Evolutionary conservation across 2,329 filamentous ascomycete species (phyloP), one percentile per base, ranked within the genome.

Genomic region (Xylariaceae sp.): DNA sequence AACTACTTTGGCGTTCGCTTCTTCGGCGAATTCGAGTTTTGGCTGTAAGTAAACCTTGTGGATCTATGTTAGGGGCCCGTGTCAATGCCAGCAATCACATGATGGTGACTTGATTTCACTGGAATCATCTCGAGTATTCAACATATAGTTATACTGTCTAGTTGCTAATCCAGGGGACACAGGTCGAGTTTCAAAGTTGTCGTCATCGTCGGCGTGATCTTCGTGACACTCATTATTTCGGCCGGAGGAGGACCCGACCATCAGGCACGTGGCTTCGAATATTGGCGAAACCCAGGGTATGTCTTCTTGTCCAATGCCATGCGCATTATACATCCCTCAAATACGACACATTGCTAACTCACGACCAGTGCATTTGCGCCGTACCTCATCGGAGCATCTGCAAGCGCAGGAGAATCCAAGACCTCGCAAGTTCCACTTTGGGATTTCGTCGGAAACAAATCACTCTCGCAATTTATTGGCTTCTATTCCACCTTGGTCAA

Each of bases 401-500:
- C 22, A 28, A 28, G 4, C 7, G 4, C 22, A 7, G 22, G 22
- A 7, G 22, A 7, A 4, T 28, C 22, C 7, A 7, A 4, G 7
- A 28, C 22, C 22, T 28, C 22, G 22, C 22, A 28, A 28, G 22
- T 28, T 28, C 22, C 22, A 28, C 22, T 28, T 28, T 28, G 22
- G 22, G 22, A 28, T 28, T 28, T 28, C 22, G 22, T 28, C 7
- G 22, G 22, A 28, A 28, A 28, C 22, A 28, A 28, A 7, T 28
- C 22, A 28, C 22, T 28, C 22, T 4, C 22, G 22, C 72, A 75
- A 48, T 87, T 87, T 70, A 69, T 83, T 41, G 82, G 75, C 12
- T 82, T 87, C 70, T 89, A 86, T 86, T 82, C 79, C 9, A 85
- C 83, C 42, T 82, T 91, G 73, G 83, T 90, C 60, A 89, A 84